Base-by-base conservation (phyloP, 257 asterid genomes). In the Buddleja alternifolia region DNA sequence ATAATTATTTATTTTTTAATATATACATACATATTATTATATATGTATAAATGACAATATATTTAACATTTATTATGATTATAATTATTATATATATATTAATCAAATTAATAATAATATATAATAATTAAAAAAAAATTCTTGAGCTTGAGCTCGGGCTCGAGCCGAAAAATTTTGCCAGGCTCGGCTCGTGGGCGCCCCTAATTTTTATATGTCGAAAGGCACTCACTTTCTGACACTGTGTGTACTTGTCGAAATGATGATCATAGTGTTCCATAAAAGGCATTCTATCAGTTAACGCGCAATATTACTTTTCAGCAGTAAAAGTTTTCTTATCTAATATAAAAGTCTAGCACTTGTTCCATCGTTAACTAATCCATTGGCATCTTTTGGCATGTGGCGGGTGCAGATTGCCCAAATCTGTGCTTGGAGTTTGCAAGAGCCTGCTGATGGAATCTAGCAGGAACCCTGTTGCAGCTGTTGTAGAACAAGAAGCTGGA, bases 401-500 rank as follows among this genome's bases (percentile, higher is more conserved):
- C 19, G 40, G 54, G 50, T 78, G 77, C 82, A 94, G 99, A 75
- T 84, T 94, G 81, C 96, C 99, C 56, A 80, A 73, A 67, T 87
- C 96, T 45, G 84, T 94, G 53, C 90, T 94, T 70, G 90, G 84
- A 71, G 90, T 94, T 77, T 94, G 97, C 82, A 94, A 81, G 90
- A 94, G 79, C 70, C 79, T 94, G 87, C 81, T 94, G 80, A 77
- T 57, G 73, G 85, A 91, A 61, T 83, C 95, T 52, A 89, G 93
- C 78, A 74, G 95, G 79, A 94, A 87, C 72, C 88, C 86, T 73
- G 59, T 71, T 52, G 91, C 95, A 24, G 95, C 93, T 72, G 75
- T 85, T 66, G 87, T 86, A 23, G 97, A 89, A 80, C 91, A 88
- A 78, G 97, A 94, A 85, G 91, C 97, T 73, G 99, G 99, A 47